Base-by-base conservation (phyloP, 371 early-diverging fungal species). In the Circinella umbellata region DNA sequence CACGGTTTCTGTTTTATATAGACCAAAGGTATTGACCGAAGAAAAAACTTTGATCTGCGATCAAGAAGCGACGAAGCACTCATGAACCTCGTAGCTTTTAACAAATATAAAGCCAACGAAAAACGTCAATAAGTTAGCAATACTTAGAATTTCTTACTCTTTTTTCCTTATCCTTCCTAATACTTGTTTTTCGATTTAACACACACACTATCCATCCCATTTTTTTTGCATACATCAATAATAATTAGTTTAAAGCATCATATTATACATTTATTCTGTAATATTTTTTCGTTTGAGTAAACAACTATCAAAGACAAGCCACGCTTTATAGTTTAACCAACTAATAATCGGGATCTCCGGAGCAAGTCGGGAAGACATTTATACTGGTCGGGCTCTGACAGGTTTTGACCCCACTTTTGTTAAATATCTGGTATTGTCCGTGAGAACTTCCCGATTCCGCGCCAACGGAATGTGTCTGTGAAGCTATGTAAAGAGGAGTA, bases 21-120 rank as follows among this genome's bases (percentile, higher is more conserved):
- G 81, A 78, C 80, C 49, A 91, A 90, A 76, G 65, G 82, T 9
- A 80, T 93, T n/a, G 96, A 96, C 71, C 85, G 90, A 67, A 84
- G 95, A 70, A 91, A 86, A 77, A 69, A 87, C 54, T 81, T 85
- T 66, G 90, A 87, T 61, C 80, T 95, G 37, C 88, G 95, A 57
- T 87, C 89, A 51, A 88, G 93, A 53, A 91, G 86, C n/a, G 95
- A 96, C 63, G 93, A 94, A 80, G 94, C 92, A 0, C 68, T 91
- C 47, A 74, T 86, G 69, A 97, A 96, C 75, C 76, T 96, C 70
- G 81, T 86, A 9, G 94, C 90, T 15, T 97, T 97, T 77, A 89
- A 96, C 63, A 83, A 89, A 66, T 96, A 96, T 80, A 96, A 97
- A 82, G 83, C 71, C 42, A 72, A 64, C 36, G 84, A 83, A 48